Conservation (phyloP, 225 moss, liverwort and hornwort species). For the Marchantia polymorpha region DNA sequence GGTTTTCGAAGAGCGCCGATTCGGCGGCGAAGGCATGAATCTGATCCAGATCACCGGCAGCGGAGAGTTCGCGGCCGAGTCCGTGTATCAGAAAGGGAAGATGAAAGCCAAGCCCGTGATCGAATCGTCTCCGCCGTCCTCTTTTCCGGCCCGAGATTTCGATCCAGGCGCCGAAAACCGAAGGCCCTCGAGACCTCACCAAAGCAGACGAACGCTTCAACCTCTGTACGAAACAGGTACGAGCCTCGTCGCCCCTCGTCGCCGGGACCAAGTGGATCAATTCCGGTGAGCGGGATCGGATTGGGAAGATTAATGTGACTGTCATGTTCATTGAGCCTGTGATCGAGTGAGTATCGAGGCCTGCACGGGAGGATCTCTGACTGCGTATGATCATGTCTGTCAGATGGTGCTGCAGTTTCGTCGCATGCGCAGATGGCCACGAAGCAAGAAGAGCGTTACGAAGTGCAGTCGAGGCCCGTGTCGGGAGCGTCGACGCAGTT, state of each 20-base stretch:
- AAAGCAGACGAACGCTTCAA: slow-evolving; percentile 1
- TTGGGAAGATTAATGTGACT: background rate
- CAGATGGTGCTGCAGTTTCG: background rate
- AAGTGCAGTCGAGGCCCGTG: background rate
- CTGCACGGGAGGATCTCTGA: background rate
- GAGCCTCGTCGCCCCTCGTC: no score
- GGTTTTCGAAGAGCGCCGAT: slow-evolving; percentile 4
- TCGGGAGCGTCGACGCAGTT: background rate
- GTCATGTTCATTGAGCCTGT: background rate
- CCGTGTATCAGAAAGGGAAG: background rate
- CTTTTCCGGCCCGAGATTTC: background rate
- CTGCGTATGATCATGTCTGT: background rate
- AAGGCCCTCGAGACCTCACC: background rate
- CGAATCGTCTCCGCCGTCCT: background rate
- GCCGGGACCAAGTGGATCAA: background rate
- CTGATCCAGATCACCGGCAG: background rate
- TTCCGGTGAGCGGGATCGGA: background rate
- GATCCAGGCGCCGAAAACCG: background rate
- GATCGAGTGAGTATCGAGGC: background rate
- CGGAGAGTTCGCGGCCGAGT: background rate
- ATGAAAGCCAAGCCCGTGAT: background rate
- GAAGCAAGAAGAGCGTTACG: background rate
- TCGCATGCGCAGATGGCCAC: background rate
- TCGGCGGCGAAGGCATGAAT: slow-evolving; percentile 14
- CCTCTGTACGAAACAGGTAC: slow-evolving; percentile 12